Evolutionary conservation across 23 red algal species (phyloP), one percentile per base, ranked within the genome.

Genomic region (Gracilariopsis chorda): DNA sequence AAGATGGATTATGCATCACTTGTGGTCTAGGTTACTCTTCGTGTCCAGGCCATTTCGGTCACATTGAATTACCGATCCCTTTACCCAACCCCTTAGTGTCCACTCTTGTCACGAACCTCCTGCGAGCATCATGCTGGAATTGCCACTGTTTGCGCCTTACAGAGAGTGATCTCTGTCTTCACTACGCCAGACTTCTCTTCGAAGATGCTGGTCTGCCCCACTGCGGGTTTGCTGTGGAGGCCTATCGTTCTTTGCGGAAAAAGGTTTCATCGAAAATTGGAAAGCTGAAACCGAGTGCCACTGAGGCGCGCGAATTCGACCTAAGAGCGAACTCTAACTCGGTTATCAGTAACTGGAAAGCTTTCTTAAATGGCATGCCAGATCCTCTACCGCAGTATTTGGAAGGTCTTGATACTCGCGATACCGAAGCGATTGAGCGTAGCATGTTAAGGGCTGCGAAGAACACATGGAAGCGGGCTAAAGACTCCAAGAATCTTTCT

Each of bases 21-120:
- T 99, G 97, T 57, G 81, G 83, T 13, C 83, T 96, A 20, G 48
- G 77, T 16, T 99, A 93, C 53, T 19, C 49, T 27, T 56, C 70
- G 14, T 99, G 97, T 62, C 97, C 97, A n/a, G 97, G 97, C 37
- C 97, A 99, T 27, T 95, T 95, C 68, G 97, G 90, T 51, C 97
- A 94, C 65, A 96, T 99, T 44, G 97, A 95, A 40, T 65, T 99
- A 12, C 88, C 93, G 14, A 48, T 93, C 56, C 93, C 97, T 3
- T 56, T 96, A 20, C 68, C 88, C 21, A 77, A 99, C 55, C 97
- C 97, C 36, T 56, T 95, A 9, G 68, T 95, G 9, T 48, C 82
- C 30, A 27, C 40, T n/a, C 75, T 88, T 62, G 51, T 99, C 37
- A 12, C 96, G 44, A 56, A 84, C 29, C 45, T 96, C 44, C 82